A percentile compares a stretch with the other conserved stretches of the same genome.
phyloP scores from a whole-genome alignment of 2,329 filamentous ascomycete species.

The Penicillium sp. region DNA sequence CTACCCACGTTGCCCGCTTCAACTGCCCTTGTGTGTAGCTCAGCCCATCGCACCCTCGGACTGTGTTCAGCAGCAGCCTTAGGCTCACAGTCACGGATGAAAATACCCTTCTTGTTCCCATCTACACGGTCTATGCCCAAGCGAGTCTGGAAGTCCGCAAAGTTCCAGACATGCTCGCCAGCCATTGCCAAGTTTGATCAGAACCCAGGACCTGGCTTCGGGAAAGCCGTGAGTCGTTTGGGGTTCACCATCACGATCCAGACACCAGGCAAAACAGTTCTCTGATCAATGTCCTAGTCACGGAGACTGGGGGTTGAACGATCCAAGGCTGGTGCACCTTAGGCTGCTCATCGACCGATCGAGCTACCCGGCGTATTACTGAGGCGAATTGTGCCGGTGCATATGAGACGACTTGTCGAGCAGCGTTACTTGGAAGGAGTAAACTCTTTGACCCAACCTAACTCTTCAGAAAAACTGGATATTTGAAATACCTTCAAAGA shows the following conservation, averaged over 20 bases:
- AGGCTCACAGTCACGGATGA: background rate
- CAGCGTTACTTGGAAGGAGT: too few relatives aligned
- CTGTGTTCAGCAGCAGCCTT: background rate
- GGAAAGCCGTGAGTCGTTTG: background rate
- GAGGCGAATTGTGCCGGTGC: background rate
- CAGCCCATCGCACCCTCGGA: background rate
- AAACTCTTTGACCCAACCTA: too few relatives aligned
- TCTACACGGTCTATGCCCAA: background rate
- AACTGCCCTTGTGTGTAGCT: background rate
- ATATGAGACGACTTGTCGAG: too few relatives aligned
- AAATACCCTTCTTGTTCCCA: background rate
- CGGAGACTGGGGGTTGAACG: too few relatives aligned
- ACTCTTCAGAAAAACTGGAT: too few relatives aligned
- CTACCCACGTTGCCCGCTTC: background rate
- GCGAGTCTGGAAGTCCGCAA: slow-evolving; percentile 15
- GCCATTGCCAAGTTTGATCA: slow-evolving; percentile 20
- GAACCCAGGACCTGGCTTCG: background rate
- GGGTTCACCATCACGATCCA: background rate
- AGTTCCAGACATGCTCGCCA: slow-evolving; percentile 29
- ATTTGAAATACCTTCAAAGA: too few relatives aligned
- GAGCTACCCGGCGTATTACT: background rate
- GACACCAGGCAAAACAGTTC: background rate
- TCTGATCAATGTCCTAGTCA: background rate
- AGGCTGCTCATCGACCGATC: background rate
- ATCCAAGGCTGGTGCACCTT: background rate